Evolutionary conservation across 768 basidiomycete species (phyloP), one percentile per base, ranked within the genome.

Genomic region (Tulasnella sp.): DNA sequence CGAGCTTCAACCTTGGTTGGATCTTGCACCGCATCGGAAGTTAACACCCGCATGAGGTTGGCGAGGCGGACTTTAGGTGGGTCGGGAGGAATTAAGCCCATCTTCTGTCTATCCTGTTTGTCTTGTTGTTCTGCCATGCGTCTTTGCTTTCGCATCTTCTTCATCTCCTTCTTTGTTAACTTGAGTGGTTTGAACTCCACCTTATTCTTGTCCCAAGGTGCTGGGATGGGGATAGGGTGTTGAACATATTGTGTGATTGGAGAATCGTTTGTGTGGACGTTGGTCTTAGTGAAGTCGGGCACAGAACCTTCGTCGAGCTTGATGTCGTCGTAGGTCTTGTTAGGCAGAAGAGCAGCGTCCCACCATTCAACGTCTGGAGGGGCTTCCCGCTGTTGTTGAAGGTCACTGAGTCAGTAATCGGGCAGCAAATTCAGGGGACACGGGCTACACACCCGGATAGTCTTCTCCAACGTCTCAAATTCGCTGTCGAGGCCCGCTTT

Each of bases 301-400:
- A 10, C 26, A 71, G 91, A 81, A 39, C 90, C 91, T 35, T 88
- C 83, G 3, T 85, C 70, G 42, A 67, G 10, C 39, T 70, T 84
- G 73, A 97, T 83, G 78, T 96, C 95, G 69, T 90, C 88, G 83
- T 99, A 99, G 5, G 86, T 88, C 85, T 92, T 91, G 81, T 87
- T 91, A 0, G 94, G 93, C 13, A 99, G 85, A 18, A 98, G 86
- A 0, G 93, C 88, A 29, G 89, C 91, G 84, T 99, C 98, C 98
- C 98, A 99, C 98, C 98, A 99, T 83, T 99, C 98, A 5, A 91
- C 89, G 5, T 90, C 91, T 0, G 97, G 97, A 9, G 97, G 98
- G 0, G 94, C 89, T 76, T 90, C 90, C 67, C 96, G 88, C 92
- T 96, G 81, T 9, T n/a, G 51, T 78, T 57, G 69, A 71, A 35